Evolutionary conservation across 2,329 filamentous ascomycete species (phyloP), one percentile per base, ranked within the genome.

Genomic region (Zopfia rhizophila): DNA sequence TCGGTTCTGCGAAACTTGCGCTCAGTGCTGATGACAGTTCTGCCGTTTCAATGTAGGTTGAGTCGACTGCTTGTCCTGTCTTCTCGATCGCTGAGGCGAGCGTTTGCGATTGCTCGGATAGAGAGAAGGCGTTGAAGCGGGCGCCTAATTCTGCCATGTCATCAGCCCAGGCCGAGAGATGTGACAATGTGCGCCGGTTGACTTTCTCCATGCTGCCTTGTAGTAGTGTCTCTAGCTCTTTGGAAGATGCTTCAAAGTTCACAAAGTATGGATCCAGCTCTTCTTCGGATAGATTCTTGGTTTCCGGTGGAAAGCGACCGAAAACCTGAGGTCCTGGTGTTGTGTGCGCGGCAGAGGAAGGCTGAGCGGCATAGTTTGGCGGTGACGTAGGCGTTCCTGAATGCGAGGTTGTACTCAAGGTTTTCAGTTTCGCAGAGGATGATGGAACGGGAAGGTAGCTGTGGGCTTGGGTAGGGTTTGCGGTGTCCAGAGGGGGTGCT

Each of bases 121-220:
- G 80, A 0, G 95, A 95, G 72, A 99, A 99, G 1, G 90, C 94
- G 64, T 99, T 99, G 72, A 94, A 97, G 51, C 91, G 84, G n/a
- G 92, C 94, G 6, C 94, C 94, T 7, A 99, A 80, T 66, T 99
- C 94, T 58, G 91, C 91, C 50, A 97, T 81, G 68, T 99, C 94
- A 4, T 91, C 83, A 3, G 91, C 91, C 36, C 97, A 78, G 4
- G 88, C 86, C 11, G 90, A 90, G 7, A 97, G 74, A 63, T 99
- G 94, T 50, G 86, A 90, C 5, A 99, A 77, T 5, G 92, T 91
- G 24, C 94, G 84, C 22, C 93, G 85, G 64, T 97, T 99, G 51
- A 97, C 91, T 71, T 96, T 97, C 69, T 99, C 95, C 78, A 99
- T 96, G 5, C 91, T 91, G 0, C 94, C 94, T 62, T 89, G 91